Percentiles rank a stretch among this genome's conserved stretches.
These are phyloP conservation scores for Aspergillus proliferans DNA, from an alignment of 2,329 filamentous ascomycete species.

Conservation along the genomic window DNA sequence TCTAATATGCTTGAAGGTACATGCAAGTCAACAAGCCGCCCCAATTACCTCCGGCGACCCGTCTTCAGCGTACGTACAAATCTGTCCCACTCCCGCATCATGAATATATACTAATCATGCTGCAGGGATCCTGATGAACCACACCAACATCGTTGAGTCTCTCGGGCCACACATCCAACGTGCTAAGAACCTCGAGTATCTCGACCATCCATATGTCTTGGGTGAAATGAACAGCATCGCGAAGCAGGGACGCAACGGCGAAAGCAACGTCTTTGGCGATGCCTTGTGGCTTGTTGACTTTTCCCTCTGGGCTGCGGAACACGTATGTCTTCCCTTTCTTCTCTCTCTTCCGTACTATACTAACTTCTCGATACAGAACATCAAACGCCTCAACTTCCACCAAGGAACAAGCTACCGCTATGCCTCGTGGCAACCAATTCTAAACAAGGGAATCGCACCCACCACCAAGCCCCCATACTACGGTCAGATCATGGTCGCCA, in stretches of 20 bases:
- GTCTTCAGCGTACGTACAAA: no score
- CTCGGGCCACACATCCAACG: conserved; percentile 7
- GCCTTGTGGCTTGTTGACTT: conserved; percentile 14
- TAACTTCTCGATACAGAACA: conserved; percentile 3
- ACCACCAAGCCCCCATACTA: conserved; percentile 12
- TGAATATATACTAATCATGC: no score
- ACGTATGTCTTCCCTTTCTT: conserved; percentile 6
- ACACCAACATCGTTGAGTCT: conserved; percentile 10
- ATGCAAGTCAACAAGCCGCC: no score
- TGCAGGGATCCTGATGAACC: conserved; percentile 9
- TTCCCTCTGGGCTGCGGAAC: conserved; percentile 11
- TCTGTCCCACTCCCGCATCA: no score
- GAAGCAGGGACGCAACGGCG: conserved; percentile 7
- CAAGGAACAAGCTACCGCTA: conserved; percentile 15
- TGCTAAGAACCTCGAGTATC: conserved; percentile 7
- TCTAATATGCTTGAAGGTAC: no score
- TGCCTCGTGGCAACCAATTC: conserved; percentile 14
- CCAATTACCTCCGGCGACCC: no score
- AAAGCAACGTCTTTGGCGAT: conserved; percentile 13
- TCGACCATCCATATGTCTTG: conserved; percentile 9
- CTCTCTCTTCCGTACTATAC: background rate
- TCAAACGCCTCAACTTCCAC: conserved; percentile 13
- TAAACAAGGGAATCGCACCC: conserved; percentile 5
- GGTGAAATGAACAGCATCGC: conserved; percentile 13
- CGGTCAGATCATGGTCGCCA: conserved; percentile 14